phyloP scores from a whole-genome alignment of 495 filamentous ascomycete species.

The Durotheca rogersii region DNA sequence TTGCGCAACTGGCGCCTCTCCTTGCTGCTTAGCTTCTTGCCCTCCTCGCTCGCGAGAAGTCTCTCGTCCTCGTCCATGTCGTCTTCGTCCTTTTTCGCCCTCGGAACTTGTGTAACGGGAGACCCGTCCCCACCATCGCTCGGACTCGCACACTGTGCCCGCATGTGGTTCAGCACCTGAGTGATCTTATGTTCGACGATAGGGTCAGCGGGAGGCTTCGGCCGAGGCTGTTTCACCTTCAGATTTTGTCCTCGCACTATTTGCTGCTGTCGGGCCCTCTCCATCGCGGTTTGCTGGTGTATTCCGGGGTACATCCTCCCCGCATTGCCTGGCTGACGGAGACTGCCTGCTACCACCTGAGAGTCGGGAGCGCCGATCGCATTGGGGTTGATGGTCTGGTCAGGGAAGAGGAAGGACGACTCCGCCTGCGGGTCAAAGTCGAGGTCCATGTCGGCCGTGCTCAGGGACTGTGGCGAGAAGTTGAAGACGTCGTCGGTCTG shows the following conservation, averaged over 20 bases:
- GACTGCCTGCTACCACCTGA: constrained; percentile 37
- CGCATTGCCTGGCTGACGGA: constrained; percentile 55
- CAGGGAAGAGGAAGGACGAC: constrained; percentile 52
- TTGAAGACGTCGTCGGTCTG: constrained; percentile 55
- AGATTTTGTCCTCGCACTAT: constrained; percentile 58
- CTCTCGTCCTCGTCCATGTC: constrained; percentile 99
- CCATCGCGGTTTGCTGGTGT: constrained; percentile 84
- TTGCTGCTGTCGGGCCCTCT: constrained; percentile 69
- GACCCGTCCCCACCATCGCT: constrained; percentile 52
- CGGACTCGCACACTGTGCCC: constrained; percentile 60
- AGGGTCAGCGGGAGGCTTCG: constrained; percentile 58
- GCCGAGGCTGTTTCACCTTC: constrained; percentile 42
- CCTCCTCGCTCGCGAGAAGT: constrained; percentile 89
- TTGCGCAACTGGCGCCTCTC: constrained; percentile 92
- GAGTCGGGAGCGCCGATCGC: constrained; percentile 61
- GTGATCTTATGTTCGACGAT: constrained; percentile 83
- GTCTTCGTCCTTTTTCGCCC: constrained; percentile 79
- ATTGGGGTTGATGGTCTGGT: constrained; percentile 68
- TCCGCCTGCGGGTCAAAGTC: constrained; percentile 59
- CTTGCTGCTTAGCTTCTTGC: constrained; percentile 94
- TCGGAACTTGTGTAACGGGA: constrained; percentile 58
- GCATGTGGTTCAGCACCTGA: constrained; percentile 80
- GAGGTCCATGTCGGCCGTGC: constrained; percentile 60
- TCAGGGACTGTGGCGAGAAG: constrained; percentile 54
- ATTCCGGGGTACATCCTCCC: constrained; percentile 83